A percentile compares a stretch with the other conserved stretches of the same genome.
Conservation (phyloP, 148 eudicot species). For the Simmondsia chinensis region DNA sequence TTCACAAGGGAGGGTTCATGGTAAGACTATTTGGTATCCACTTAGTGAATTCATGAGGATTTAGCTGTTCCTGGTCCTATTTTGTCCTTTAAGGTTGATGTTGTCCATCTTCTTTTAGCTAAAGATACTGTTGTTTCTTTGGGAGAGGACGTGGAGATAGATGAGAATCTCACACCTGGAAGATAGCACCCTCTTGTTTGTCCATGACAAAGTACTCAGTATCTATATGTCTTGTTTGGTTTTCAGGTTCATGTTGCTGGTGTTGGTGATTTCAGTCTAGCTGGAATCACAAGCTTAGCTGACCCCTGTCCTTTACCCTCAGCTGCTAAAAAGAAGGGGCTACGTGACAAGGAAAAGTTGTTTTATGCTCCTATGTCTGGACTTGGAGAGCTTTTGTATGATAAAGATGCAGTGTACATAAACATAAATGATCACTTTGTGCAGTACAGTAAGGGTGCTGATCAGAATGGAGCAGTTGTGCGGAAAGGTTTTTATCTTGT, state of each 20-base stretch:
- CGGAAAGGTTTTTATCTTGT: slow-evolving; percentile 30
- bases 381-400: slow-evolving; percentile 81
- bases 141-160: no score
- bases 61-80: no score
- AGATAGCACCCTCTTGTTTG: no score
- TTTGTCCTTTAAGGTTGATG: background rate
- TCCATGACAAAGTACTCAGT: no score
- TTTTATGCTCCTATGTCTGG: slow-evolving; percentile 99
- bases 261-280: slow-evolving; percentile 75
- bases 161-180: no score
- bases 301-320: slow-evolving; percentile 99
- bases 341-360: slow-evolving; percentile 90
- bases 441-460: slow-evolving; percentile 72
- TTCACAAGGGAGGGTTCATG: no score
- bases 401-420: slow-evolving; percentile 90
- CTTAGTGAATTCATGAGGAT: no score
- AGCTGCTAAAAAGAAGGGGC: slow-evolving; percentile 94
- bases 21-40: no score
- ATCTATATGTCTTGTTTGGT: slow-evolving; percentile 1
- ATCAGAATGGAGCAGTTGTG: slow-evolving; percentile 29
- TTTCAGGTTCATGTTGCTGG: slow-evolving; percentile 92
- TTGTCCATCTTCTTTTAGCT: background rate
- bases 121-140: background rate
- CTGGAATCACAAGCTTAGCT: slow-evolving; percentile 60
- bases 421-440: slow-evolving; percentile 85